Evolutionary conservation across 176 grass and related monocot genomes (phyloP), one percentile per base, ranked within the genome.

Genomic region (Aegilops tauschii): DNA sequence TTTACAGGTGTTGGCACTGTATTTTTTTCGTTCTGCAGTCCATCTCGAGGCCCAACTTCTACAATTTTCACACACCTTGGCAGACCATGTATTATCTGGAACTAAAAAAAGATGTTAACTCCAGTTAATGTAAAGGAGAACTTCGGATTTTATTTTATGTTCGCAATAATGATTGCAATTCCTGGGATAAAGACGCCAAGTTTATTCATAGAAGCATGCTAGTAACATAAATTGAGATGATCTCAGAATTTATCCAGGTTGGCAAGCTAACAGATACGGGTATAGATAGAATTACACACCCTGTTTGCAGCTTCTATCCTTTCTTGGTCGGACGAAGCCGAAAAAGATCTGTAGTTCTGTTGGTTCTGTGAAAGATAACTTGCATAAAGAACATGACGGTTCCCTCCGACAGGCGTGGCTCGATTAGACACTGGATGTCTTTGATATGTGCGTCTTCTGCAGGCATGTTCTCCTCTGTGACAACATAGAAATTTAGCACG

Each of bases 11-110:
- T 90, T 69, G 93, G 93, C 67, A 98, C 88, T 27, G 54, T 93
- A 62, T 27, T 62, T 70, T 92, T 95, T 81, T 98, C 93, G 85
- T 98, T 98, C 69, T 98, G 96, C 67, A 98, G 81, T 50, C 96
- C 96, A 93, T 98, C 96, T 80, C 95, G 92, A 9, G 91, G 91
- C 30, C 96, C 96, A 84, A 93, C 95, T 89, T 98, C 95, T 36
- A 95, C 93, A 93, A 98, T 92, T 87, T 95, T 93, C 68, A 98
- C 93, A 81, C 28, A 78, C n/a, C 21, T 81, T 36, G 95, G 91
- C 8, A 95, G 61, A 28, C 9, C 90, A 78, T n/a, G 67, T 36
- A 92, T 56, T 42, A 95, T 75, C 95, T 98, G 81, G 63, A 87
- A 90, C 14, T 5, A 68, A 8, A 79, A 86, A 68, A 20, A 73